Base-by-base conservation (phyloP, 805 yeast species). In the Jamesozyma gamospora region DNA sequence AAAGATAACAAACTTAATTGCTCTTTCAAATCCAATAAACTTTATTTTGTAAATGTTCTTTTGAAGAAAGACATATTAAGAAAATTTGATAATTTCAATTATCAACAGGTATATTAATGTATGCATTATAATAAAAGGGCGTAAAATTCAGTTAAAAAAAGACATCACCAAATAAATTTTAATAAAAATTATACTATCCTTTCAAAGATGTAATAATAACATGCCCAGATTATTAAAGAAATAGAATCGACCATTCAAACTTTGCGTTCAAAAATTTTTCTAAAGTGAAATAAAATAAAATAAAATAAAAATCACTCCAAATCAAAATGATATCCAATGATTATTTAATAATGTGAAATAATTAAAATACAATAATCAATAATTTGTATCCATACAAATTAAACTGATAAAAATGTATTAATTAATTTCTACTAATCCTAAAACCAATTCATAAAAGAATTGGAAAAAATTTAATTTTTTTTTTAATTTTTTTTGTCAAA, bases 1-100 rank as follows among this genome's bases (percentile, higher is more conserved):
- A 44, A 52, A 50, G 60, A 55, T 37, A 31, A 45, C 60, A 56
- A 58, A 56, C 10, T 41, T 41, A 58, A 58, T 58, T 55, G 62
- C 48, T 58, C 62, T 53, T 46, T 44, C 43, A 11, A 34, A 14
- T 21, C 33, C 41, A 30, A 13, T 17, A 24, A 18, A n/a, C 16
- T 9, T 16, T 28, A 11, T 6, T n/a, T 21, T 4, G 16, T 4
- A 5, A 16, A 34, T 13, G 12, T 24, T 10, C 8, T 15, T n/a
- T n/a, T n/a, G n/a, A n/a, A n/a, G n/a, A n/a, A n/a, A n/a, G n/a
- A n/a, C n/a, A n/a, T n/a, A n/a, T n/a, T n/a, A n/a, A n/a, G n/a
- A n/a, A 21, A 21, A 21, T 6, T 21, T 21, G 24, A 8, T 5
- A 21, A 21, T 8, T 6, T 6, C 5, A 21, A 21, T 21, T 21